Base-by-base conservation (phyloP, 2,329 filamentous ascomycete species). In the Microthyrium microscopicum region DNA sequence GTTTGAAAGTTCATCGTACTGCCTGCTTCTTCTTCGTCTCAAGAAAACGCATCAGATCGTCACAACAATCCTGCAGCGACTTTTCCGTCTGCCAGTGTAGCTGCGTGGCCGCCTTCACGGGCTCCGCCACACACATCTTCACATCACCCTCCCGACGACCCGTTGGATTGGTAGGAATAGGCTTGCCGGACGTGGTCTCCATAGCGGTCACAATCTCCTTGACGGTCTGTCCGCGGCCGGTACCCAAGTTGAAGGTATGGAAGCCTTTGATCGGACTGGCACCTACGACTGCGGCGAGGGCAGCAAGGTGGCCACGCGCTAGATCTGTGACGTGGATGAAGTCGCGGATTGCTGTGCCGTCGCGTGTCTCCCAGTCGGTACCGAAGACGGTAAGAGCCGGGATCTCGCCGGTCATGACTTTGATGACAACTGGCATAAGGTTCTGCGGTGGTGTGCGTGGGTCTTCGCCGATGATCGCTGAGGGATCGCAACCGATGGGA, bases 311-410 rank as follows among this genome's bases (percentile, higher is more conserved):
- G 4, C 69, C 73, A 26, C 66, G 58, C 5, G 72, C 72, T 28
- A 78, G 60, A 48, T 77, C 73, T 12, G 64, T 66, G 24, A 77
- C 73, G 42, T 77, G 73, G 40, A 77, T 74, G 45, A 74, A 78
- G 49, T 78, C 73, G 26, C 73, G 66, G 26, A 77, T 62, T 2
- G 71, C 70, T 1, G 73, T 77, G 12, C 73, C 73, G 42, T 78
- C 73, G 4, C 59, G 55, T 1, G 73, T 77, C 36, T 72, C 61
- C 64, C 72, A 78, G 49, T 78, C 70, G 3, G 60, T 62, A 5
- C 73, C 73, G 41, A 72, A 77, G 34, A 77, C 64, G 31, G 68
- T 59, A n/a, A 77, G 55, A 28, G 63, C 57, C 4, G 57, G 44
- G 30, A 62, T 60, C 22, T 60, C 52, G 2, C 72, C 70, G 0